A percentile compares a stretch with the other conserved stretches of the same genome.
These are phyloP conservation scores for Teratosphaeria destructans DNA, from an alignment of 2,329 filamentous ascomycete species.

Conservation along the genomic window DNA sequence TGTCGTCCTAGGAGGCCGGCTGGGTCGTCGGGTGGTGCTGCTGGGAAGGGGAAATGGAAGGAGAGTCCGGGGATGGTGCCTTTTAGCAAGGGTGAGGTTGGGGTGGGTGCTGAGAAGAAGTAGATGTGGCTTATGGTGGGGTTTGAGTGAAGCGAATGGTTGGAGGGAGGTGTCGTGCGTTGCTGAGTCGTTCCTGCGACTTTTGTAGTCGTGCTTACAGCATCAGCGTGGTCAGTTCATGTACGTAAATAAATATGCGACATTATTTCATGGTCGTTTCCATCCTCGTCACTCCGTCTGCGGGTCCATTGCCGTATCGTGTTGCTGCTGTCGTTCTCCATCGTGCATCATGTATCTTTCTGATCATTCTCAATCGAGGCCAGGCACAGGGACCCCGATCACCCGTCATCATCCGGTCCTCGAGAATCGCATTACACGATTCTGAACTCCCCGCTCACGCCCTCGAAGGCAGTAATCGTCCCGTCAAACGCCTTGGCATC, in stretches of 20 bases:
- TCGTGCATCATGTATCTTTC: neutral
- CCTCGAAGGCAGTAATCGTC: conserved; percentile 57
- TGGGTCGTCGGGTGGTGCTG: neutral
- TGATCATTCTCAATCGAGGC: neutral
- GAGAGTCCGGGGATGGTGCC: neutral
- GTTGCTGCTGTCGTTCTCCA: neutral
- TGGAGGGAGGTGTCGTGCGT: neutral
- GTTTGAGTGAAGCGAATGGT: no score
- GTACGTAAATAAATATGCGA: neutral
- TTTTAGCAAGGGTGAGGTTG: neutral
- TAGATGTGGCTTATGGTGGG: neutral
- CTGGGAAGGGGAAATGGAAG: neutral
- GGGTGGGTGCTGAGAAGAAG: neutral
- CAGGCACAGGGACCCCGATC: neutral
- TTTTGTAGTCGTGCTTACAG: neutral
- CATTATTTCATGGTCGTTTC: neutral
- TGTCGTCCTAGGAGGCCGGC: conserved; percentile 10
- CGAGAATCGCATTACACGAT: conserved; percentile 14
- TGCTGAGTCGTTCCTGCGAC: neutral
- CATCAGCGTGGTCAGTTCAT: neutral
- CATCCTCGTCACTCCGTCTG: neutral
- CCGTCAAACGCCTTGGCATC: conserved; percentile 62
- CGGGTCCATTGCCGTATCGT: neutral
- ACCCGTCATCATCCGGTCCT: neutral
- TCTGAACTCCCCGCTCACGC: conserved; percentile 48